Base-by-base conservation (phyloP, 805 yeast genomes). In the Candida ortonii region DNA sequence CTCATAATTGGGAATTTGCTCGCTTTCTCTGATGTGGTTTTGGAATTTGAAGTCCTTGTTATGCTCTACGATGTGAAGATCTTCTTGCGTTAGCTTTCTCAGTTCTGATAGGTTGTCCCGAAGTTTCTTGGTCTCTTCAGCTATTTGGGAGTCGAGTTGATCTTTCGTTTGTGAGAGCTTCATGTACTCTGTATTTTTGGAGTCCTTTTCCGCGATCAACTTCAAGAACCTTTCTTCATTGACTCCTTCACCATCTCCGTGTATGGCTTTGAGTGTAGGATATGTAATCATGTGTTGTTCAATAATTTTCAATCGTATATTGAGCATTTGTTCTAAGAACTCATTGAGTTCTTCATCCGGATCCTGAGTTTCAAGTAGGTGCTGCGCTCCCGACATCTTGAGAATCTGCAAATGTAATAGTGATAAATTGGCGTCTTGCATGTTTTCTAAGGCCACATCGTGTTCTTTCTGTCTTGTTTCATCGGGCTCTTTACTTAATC, bases 221-320 rank as follows among this genome's bases (percentile, higher is more conserved):
- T 26, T 18, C 6, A 27, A 17, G 9, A 47, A 5, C 15, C 33
- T 33, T 7, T 28, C 22, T 17, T 49, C 46, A 13, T 44, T 41
- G 7, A 44, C 23, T 12, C 38, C 37, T 3, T 36, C 33, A 6
- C 36, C 39, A 3, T 41, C 43, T 1, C 46, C 43, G 25, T 50
- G 55, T 9, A 50, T 39, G 3, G 52, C 38, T 13, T 43, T 35
- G 16, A 52, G 37, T 3, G 37, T 41, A 2, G 55, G 53, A 16
- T 46, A 33, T n/a, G 57, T 50, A 12, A 46, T 38, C 30, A 47
- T 33, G 25, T 49, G 49, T 27, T 52, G 57, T 28, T 50, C 48
- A 3, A 49, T 35, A 9, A 52, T 42, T 7, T 34, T 23, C 7
- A 40, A 25, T 12, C 57, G 30, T 4, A 52, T 30, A 13, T 44